Evolutionary conservation across 495 filamentous ascomycete genomes (phyloP), one percentile per base, ranked within the genome.

Genomic region (Sporormia fimetaria): DNA sequence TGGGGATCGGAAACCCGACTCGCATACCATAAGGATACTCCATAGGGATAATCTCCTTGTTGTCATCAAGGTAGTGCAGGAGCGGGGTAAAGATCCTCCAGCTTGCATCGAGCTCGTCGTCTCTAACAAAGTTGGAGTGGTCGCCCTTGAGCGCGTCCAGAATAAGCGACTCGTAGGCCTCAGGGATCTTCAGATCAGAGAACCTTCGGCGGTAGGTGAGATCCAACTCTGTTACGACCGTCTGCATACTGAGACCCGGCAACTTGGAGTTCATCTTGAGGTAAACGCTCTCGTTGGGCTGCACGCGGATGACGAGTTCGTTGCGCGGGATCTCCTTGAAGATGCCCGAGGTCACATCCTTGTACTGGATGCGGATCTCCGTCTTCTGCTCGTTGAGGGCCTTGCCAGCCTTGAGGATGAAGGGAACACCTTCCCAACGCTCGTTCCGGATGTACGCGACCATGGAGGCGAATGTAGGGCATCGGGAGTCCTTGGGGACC

Each of bases 241-340:
- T 99, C 73, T 99, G 92, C 90, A 95, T 99, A 66, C 85, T 95
- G 57, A 99, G 69, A 56, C 92, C 92, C 16, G 92, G 92, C 35
- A 96, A 70, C 71, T 99, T 99, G 7, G 87, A 95, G 78, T 99
- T 99, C 92, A 96, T 99, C 78, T 99, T 99, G 66, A 95, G 94
- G 70, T 99, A 99, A 49, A 99, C 86, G 55, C 81, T 88, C 70
- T 99, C 92, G 66, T 99, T 99, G 50, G 92, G 92, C 67, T 99
- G 92, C 44, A 99, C 92, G 45, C 92, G 86, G 67, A 99, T 94
- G 54, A 99, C 92, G 41, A 99, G 80, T 68, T 99, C 92, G 70
- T 99, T 99, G 34, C 92, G 82, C 35, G 92, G 92, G 50, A 96
- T 99, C 55, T 99, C 87, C 74, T 96, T 96, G 70, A 99, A 99